Percentiles rank a stretch among this genome's conserved stretches.
Conservation (phyloP, 2,329 filamentous ascomycete species). For the Phyllosticta citrichinensis region DNA sequence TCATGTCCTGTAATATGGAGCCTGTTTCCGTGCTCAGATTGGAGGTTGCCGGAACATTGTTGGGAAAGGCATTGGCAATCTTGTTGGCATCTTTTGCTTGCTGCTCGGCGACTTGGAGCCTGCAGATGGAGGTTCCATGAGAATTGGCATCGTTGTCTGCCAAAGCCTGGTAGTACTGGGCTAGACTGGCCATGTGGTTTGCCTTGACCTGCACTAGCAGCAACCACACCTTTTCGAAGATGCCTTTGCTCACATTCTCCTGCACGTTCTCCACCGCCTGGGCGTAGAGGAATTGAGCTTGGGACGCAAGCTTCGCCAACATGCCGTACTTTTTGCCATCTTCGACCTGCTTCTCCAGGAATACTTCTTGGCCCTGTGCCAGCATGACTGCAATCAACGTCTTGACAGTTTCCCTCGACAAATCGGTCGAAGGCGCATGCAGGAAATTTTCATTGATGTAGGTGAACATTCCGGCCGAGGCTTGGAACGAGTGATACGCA, state of each 20-base stretch:
- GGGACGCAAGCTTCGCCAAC: conserved; percentile 84
- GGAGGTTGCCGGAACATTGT: conserved; percentile 65
- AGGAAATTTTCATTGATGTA: conserved; percentile 99
- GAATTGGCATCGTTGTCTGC: conserved; percentile 83
- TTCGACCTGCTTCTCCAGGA: conserved; percentile 87
- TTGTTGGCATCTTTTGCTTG: conserved; percentile 70
- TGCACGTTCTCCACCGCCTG: conserved; percentile 86
- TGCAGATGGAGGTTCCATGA: conserved; percentile 74
- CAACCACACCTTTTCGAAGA: conserved; percentile 93
- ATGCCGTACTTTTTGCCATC: conserved; percentile 90
- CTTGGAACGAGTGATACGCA: conserved; percentile 96
- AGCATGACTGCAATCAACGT: conserved; percentile 86
- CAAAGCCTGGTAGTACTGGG: conserved; percentile 87
- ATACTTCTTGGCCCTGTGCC: conserved; percentile 93
- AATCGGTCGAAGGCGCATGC: conserved; percentile 89
- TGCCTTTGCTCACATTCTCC: conserved; percentile 79
- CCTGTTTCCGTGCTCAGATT: conserved; percentile 78
- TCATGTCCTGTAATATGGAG: conserved; percentile 62
- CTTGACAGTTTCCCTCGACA: conserved; percentile 93
- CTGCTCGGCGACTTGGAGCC: conserved; percentile 70
- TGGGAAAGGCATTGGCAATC: conserved; percentile 69
- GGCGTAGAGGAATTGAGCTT: conserved; percentile 77
- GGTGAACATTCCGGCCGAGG: conserved; percentile 97
- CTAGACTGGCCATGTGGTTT: conserved; percentile 70
- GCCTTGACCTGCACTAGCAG: conserved; percentile 78